Conservation (phyloP, 805 yeast genomes). For the Komagataella populi region DNA sequence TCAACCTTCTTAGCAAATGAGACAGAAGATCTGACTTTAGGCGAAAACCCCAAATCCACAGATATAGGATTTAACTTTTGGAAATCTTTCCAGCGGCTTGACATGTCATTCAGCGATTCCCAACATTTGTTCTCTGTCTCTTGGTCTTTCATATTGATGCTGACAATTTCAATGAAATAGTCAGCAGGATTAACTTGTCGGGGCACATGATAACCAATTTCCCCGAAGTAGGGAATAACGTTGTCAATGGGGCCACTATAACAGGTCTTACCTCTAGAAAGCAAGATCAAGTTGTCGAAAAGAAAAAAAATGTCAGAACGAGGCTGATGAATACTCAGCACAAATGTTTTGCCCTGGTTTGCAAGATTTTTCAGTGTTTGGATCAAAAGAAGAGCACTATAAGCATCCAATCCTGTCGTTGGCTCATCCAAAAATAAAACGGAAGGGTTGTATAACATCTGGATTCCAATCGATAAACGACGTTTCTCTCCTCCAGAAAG, state of each 20-base stretch:
- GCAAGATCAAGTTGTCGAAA: constrained; percentile 53
- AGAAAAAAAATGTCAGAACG: constrained; percentile 59
- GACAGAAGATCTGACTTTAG: background rate
- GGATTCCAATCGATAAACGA: constrained; percentile 66
- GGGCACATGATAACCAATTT: constrained; percentile 30
- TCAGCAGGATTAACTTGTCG: constrained; percentile 48
- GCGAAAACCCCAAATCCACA: background rate
- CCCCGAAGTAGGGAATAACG: constrained; percentile 33
- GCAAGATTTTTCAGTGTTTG: constrained; percentile 47
- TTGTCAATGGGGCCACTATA: constrained; percentile 29
- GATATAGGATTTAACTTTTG: background rate
- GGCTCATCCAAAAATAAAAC: constrained; percentile 76
- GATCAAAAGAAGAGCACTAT: constrained; percentile 54
- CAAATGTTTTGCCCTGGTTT: constrained; percentile 49
- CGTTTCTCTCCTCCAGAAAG: constrained; percentile 81
- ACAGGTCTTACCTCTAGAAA: constrained; percentile 45
- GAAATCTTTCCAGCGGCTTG: constrained; percentile 22
- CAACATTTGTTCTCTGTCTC: constrained; percentile 20
- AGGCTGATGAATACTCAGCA: constrained; percentile 77
- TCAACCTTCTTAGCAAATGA: constrained; percentile 27
- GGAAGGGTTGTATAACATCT: constrained; percentile 64
- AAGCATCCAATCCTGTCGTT: constrained; percentile 77
- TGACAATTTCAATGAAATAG: constrained; percentile 39
- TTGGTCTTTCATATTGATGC: constrained; percentile 33
- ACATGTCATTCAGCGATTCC: constrained; percentile 19